phyloP scores from a whole-genome alignment of 805 yeast genomes.

The Suhomyces prunicola region DNA sequence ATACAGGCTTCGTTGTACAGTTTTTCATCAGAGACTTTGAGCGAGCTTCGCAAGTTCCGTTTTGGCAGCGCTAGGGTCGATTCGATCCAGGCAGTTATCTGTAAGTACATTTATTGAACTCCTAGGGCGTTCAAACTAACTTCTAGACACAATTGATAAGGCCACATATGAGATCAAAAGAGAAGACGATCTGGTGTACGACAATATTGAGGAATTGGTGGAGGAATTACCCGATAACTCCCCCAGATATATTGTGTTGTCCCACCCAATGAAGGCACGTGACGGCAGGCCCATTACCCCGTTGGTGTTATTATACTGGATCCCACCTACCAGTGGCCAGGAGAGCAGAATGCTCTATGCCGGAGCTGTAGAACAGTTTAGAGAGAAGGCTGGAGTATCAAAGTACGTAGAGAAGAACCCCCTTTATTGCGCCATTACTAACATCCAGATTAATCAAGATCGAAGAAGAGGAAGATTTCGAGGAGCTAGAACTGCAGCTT shows the following conservation, averaged over 20 bases:
- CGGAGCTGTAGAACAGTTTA: constrained; percentile 78
- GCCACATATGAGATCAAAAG: constrained; percentile 48
- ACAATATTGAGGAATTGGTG: constrained; percentile 55
- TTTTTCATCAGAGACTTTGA: constrained; percentile 58
- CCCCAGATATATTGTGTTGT: constrained; percentile 72
- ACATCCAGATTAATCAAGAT: constrained; percentile 52
- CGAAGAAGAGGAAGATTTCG: constrained; percentile 69
- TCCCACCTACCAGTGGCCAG: constrained; percentile 83
- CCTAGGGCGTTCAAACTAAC: constrained; percentile 4
- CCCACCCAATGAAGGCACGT: constrained; percentile 64
- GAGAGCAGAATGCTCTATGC: constrained; percentile 86
- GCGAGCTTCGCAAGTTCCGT: constrained; percentile 66
- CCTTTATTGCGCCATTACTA: constrained; percentile 11
- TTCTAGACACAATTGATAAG: constrained; percentile 52
- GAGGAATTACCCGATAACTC: constrained; percentile 80
- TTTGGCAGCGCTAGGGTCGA: constrained; percentile 65
- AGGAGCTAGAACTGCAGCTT: constrained; percentile 44
- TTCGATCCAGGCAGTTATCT: constrained; percentile 58
- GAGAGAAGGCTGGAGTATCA: constrained; percentile 76
- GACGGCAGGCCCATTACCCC: constrained; percentile 80
- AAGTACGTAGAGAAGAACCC: constrained; percentile 32
- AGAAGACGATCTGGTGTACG: constrained; percentile 47
- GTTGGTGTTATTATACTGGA: constrained; percentile 77
- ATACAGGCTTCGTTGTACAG: constrained; percentile 49
- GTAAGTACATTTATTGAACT: constrained; percentile 28